phyloP scores from a whole-genome alignment of 495 filamentous ascomycete genomes.

The Penicillium pulvis region DNA sequence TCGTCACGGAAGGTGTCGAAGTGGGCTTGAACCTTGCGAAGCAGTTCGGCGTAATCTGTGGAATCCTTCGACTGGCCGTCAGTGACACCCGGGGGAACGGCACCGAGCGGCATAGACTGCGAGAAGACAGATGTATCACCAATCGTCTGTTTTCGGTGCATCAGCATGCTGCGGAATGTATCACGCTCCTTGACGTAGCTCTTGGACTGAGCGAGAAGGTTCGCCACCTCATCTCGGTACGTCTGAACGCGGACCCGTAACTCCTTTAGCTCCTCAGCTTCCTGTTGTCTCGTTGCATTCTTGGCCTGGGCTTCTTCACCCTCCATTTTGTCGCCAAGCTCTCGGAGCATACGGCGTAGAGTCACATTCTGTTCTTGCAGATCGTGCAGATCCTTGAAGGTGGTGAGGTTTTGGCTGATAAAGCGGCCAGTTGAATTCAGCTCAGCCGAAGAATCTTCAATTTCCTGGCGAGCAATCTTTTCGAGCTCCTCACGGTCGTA shows the following conservation, averaged over 20 bases:
- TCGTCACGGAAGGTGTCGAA: slow-evolving; percentile 91
- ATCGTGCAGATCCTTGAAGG: slow-evolving; percentile 80
- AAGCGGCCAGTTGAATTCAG: slow-evolving; percentile 78
- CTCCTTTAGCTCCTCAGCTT: slow-evolving; percentile 71
- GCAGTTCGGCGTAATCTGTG: slow-evolving; percentile 65
- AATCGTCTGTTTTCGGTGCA: slow-evolving; percentile 66
- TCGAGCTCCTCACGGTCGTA: slow-evolving; percentile 72
- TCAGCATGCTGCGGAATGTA: slow-evolving; percentile 93
- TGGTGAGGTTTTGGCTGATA: slow-evolving; percentile 79
- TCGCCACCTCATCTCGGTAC: slow-evolving; percentile 73
- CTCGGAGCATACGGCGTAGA: slow-evolving; percentile 75
- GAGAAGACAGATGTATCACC: slow-evolving; percentile 67
- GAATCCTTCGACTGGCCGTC: slow-evolving; percentile 45
- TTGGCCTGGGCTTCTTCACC: slow-evolving; percentile 77
- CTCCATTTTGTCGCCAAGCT: slow-evolving; percentile 88
- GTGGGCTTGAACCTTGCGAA: slow-evolving; percentile 84
- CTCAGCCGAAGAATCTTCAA: slow-evolving; percentile 59
- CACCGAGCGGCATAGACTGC: slow-evolving; percentile 56
- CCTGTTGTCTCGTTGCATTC: slow-evolving; percentile 66
- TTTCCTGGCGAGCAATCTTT: slow-evolving; percentile 65
- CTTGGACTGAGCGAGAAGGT: slow-evolving; percentile 76
- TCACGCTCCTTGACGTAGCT: slow-evolving; percentile 94
- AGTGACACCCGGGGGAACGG: slow-evolving; percentile 43
- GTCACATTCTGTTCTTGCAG: slow-evolving; percentile 88
- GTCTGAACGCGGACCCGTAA: slow-evolving; percentile 63